A percentile compares a stretch with the other conserved stretches of the same genome.
phyloP scores from a whole-genome alignment of 805 yeast species.

The Sugiyamaella lignohabitans region DNA sequence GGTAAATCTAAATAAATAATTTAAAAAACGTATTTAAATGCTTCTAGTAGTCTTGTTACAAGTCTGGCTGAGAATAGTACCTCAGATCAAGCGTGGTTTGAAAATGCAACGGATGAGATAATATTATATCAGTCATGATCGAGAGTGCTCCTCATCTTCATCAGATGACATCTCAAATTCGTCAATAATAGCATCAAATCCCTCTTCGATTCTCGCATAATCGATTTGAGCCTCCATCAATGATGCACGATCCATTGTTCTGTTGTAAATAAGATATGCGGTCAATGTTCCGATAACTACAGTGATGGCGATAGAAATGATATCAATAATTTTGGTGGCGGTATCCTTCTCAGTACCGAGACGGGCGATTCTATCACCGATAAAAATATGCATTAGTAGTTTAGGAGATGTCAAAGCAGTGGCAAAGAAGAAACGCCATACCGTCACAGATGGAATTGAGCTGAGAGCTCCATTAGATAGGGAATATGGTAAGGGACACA shows the following conservation, averaged over 20 bases:
- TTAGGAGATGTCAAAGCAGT: constrained; percentile 77
- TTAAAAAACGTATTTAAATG: no score
- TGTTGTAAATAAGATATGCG: constrained; percentile 60
- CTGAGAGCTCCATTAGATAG: constrained; percentile 89
- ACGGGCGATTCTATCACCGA: constrained; percentile 67
- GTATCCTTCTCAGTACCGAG: constrained; percentile 51
- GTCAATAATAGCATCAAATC: constrained; percentile 21
- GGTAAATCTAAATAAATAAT: constrained; percentile 6
- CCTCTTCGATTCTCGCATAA: constrained; percentile 14
- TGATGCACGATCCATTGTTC: constrained; percentile 35
- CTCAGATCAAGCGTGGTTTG: no score
- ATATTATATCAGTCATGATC: no score
- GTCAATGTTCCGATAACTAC: constrained; percentile 48
- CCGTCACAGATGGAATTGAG: constrained; percentile 68
- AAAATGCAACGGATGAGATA: no score
- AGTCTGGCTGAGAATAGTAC: neutral
- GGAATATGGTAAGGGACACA: constrained; percentile 92
- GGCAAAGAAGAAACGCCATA: constrained; percentile 59
- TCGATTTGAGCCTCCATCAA: constrained; percentile 24
- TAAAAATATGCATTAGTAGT: constrained; percentile 62
- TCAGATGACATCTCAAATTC: constrained; percentile 27
- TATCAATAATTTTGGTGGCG: constrained; percentile 51
- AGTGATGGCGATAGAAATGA: constrained; percentile 55
- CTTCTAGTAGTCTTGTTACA: no score
- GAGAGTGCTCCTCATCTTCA: no score